Evolutionary conservation across 2,329 filamentous ascomycete genomes (phyloP).

Genomic region (Aquanectria penicillioides): DNA sequence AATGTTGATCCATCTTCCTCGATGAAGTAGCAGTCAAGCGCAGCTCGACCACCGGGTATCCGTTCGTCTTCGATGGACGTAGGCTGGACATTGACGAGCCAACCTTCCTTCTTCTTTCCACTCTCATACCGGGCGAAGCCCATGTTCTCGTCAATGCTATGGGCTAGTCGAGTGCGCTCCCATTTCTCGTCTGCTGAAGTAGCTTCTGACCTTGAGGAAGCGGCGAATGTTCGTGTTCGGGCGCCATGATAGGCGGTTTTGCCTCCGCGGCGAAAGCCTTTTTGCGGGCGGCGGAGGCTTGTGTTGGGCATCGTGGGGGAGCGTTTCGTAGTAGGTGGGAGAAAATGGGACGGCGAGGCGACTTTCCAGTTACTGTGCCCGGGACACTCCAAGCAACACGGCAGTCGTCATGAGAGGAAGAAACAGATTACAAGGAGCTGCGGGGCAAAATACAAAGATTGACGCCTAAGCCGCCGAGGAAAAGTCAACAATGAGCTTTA

Average conservation of each 20-base stretch:
- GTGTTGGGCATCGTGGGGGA: conserved; percentile 66
- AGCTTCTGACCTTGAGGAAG: conserved; percentile 80
- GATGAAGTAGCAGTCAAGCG: conserved; percentile 97
- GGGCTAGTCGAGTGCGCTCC: conserved; percentile 83
- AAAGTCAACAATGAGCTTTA: conserved; percentile 34
- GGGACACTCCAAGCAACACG: conserved; percentile 20
- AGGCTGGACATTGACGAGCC: conserved; percentile 95
- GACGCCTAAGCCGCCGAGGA: conserved; percentile 16
- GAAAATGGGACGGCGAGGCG: not conserved
- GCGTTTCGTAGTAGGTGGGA: conserved; percentile 9
- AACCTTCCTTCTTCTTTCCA: conserved; percentile 83
- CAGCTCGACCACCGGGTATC: conserved; percentile 83
- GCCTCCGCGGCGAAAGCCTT: conserved; percentile 74
- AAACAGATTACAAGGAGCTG: not conserved
- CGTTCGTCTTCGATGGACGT: conserved; percentile 89
- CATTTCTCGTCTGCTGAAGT: conserved; percentile 94
- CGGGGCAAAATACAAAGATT: conserved; percentile 13
- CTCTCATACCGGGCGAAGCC: conserved; percentile 93
- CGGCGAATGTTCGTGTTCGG: conserved; percentile 80
- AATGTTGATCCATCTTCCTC: conserved; percentile 89
- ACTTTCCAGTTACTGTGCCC: conserved; percentile 35
- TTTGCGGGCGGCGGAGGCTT: conserved; percentile 67
- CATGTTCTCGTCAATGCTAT: conserved; percentile 93
- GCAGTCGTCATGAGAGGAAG: conserved; percentile 31
- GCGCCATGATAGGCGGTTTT: conserved; percentile 77